Conservation (phyloP, 1,284 basidiomycete species). For the Trichosporon asahii region DNA sequence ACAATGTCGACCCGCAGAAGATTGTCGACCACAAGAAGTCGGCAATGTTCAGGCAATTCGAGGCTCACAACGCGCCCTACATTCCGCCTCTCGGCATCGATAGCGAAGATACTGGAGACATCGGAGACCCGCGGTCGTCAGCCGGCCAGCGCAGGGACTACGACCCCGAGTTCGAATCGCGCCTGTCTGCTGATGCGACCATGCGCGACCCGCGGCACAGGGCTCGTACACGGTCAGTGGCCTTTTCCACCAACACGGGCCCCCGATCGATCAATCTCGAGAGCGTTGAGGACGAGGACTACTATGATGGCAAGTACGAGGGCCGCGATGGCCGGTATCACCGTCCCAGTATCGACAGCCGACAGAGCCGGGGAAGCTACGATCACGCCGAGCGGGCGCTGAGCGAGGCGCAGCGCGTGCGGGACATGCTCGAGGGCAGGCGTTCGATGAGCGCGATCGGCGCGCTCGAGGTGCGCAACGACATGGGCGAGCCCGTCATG, state of each 20-base stretch:
- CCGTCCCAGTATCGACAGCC: not conserved
- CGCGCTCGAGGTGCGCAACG: conserved; percentile 15
- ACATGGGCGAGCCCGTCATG: conserved; percentile 29
- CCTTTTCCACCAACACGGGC: conserved; percentile 6
- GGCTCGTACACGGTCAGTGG: conserved; percentile 19
- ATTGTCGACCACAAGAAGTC: conserved; percentile 34
- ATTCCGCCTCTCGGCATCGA: conserved; percentile 21
- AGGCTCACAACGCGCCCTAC: conserved; percentile 15
- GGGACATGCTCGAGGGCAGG: not conserved
- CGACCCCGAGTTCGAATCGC: conserved; percentile 9
- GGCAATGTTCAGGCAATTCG: conserved; percentile 41
- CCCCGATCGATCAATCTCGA: conserved; percentile 28
- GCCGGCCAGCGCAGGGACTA: not conserved
- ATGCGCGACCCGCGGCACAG: conserved; percentile 7
- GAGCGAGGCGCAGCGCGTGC: conserved; percentile 12
- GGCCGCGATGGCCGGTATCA: not conserved
- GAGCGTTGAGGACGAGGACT: conserved; percentile 16
- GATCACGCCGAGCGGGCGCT: conserved; percentile 11
- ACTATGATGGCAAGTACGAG: conserved; percentile 16
- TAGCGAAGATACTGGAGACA: not conserved
- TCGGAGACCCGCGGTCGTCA: conserved; percentile 2
- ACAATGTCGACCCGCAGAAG: conserved; percentile 26
- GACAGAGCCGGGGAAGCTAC: conserved; percentile 3
- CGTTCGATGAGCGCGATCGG: conserved; percentile 16
- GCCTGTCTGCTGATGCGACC: not conserved